Evolutionary conservation across 2,329 filamentous ascomycete species (phyloP), one percentile per base, ranked within the genome.

Genomic region (Akanthomyces lecanii): DNA sequence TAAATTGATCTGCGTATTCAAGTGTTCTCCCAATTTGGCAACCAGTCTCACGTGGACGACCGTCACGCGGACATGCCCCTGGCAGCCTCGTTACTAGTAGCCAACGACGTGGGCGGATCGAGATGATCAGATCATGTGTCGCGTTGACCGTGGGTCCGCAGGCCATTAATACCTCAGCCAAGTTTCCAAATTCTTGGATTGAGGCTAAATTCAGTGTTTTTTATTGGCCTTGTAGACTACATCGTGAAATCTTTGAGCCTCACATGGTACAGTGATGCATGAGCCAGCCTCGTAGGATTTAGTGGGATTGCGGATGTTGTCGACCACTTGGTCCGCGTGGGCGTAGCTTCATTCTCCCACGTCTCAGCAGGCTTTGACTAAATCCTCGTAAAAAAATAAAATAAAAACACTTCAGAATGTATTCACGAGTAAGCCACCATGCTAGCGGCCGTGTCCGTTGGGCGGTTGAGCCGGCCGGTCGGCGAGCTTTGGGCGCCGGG

Each of bases 41-140:
- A 40, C 40, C 18, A 12, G 28, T 5, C 57, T 45, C 48, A 53
- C 48, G 52, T 56, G 44, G 44, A 42, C 11, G 16, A n/a, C 16
- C 14, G 33, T 56, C 44, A 55, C 52, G 51, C 42, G 60, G 28
- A 48, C 36, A 7, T 51, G 11, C 51, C 51, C 59, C 48, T 48
- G 25, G 30, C 11, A 61, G 50, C 59, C 50, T 61, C 50, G 50
- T 61, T 47, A 18, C 40, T 61, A 54, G 59, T 28, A 18, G 52
- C 51, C 51, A 62, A 62, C 50, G 40, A 48, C 28, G 18, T 18
- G 23, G 40, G 3, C 23, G 11, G 25, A 44, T 52, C 18, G 23
- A 52, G 48, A 45, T 36, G 58, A 21, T 18, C n/a, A 30, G 48
- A 52, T 61, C 58, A 61, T 53, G 48, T 53, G 58, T 61, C 21